Evolutionary conservation across 2,329 filamentous ascomycete species (phyloP), one percentile per base, ranked within the genome.

Genomic region (Incumbomyces lentus): DNA sequence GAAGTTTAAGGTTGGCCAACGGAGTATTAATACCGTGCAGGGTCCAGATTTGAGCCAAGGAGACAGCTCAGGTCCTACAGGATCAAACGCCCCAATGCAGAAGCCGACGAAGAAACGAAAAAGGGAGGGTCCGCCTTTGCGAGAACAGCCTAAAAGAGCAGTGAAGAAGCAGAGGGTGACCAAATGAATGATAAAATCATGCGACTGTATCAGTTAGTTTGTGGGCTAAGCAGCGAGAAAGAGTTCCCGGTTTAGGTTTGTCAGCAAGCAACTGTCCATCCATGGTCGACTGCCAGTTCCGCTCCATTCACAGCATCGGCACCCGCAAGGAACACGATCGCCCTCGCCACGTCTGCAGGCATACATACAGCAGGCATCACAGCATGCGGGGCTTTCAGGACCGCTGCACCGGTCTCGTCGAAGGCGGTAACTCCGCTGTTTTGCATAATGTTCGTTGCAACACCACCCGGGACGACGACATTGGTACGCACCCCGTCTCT

Each of bases 401-500:
- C 13, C 8, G 33, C 18, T 2, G 3, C 6, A 2, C 41, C 41
- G 26, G 29, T 6, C 19, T 18, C 16, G n/a, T 44, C 41, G 8
- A 44, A 19, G 3, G 22, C 18, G 6, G 13, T 6, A 29, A 4
- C 14, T 11, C 41, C 41, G 32, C 41, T 44, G 14, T 44, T 44
- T 5, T 14, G 19, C 41, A 44, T 35, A 16, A 80, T 78, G 50
- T 78, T 77, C 10, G 76, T 79, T 3, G 64, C 49, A 71, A 79
- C 77, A n/a, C 64, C 69, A 8, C 73, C 75, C 35, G 75, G 64
- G 52, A 75, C 60, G 49, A 79, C 59, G 1, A 68, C 69, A 30
- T 76, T 67, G 51, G 66, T 69, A 41, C 70, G 68, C 49, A 81
- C 74, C 18, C 74, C 74, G 60, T 72, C 71, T 26, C 63, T 62